phyloP scores from a whole-genome alignment of 768 basidiomycete genomes.

The Vishniacozyma victoriae region DNA sequence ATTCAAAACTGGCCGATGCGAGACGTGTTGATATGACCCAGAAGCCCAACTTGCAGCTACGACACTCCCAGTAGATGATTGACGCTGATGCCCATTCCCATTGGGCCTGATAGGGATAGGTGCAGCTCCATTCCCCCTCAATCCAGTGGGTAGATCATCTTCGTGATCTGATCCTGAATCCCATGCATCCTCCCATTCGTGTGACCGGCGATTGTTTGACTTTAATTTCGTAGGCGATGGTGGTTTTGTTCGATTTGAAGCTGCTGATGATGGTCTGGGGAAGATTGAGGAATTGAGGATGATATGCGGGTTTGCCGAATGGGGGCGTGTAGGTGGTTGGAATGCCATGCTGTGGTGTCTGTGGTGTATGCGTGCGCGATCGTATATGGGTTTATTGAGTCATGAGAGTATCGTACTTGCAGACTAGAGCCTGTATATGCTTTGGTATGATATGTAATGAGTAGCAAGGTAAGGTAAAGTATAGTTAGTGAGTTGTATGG shows the following conservation, averaged over 20 bases:
- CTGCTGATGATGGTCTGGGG: slow-evolving; percentile 15
- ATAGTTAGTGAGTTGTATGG: too few species aligned
- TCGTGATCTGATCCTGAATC: slow-evolving; percentile 38
- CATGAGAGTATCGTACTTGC: too few species aligned
- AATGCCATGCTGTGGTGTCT: slow-evolving; percentile 26
- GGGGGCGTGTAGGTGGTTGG: slow-evolving; percentile 39
- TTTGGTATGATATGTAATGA: too few species aligned
- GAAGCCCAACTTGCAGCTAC: slow-evolving; percentile 23
- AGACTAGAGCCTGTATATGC: too few species aligned
- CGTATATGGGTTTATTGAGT: not conserved
- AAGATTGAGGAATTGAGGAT: slow-evolving; percentile 23
- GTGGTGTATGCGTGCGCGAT: not conserved
- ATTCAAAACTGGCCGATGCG: slow-evolving; percentile 13
- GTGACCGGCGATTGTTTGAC: too few species aligned
- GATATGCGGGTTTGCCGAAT: slow-evolving; percentile 32
- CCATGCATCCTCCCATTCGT: slow-evolving; percentile 46
- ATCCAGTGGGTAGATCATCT: not conserved
- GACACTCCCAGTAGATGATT: not conserved
- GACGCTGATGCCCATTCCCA: slow-evolving; percentile 5
- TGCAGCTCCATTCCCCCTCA: not conserved
- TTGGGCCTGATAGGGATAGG: slow-evolving; percentile 5
- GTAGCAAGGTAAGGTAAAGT: too few species aligned
- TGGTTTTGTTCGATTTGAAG: not conserved
- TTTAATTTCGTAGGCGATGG: too few species aligned
- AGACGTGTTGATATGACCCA: slow-evolving; percentile 20